Conservation (phyloP, 2,329 filamentous ascomycete genomes). For the Dactylellina cionopaga region DNA sequence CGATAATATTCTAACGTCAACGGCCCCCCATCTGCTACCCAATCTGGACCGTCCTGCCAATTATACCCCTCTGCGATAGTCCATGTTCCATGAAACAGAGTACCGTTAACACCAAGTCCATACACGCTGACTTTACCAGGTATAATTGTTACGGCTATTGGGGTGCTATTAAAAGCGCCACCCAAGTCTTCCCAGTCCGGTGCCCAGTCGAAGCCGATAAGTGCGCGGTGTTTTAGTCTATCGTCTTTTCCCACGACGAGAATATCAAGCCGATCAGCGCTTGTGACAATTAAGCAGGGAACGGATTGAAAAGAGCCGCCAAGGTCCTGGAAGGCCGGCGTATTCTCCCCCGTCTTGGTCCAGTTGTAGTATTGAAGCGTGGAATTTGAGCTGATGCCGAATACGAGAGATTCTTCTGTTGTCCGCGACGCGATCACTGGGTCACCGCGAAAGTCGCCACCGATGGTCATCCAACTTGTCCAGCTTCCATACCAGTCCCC, state of each 20-base stretch:
- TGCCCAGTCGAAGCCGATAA: constrained; percentile 4
- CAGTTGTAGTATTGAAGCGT: constrained; percentile 38
- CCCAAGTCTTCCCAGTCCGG: constrained; percentile 50
- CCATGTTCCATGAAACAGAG: constrained; percentile 43
- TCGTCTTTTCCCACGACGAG: constrained; percentile 42
- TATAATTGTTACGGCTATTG: constrained; percentile 19
- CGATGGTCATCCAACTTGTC: neutral
- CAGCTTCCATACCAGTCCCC: neutral
- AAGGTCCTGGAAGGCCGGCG: constrained; percentile 22
- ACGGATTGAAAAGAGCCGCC: constrained; percentile 33
- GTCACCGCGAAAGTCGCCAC: neutral
- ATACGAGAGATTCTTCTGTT: constrained; percentile 13
- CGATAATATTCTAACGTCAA: constrained; percentile 16
- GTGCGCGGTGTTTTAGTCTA: constrained; percentile 31
- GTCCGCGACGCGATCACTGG: neutral
- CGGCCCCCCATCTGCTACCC: constrained; percentile 25
- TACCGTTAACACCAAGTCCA: constrained; percentile 27
- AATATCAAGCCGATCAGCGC: constrained; percentile 35
- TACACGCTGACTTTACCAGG: constrained; percentile 20
- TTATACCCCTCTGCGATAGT: neutral
- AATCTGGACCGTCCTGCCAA: constrained; percentile 19
- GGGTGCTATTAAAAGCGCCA: constrained; percentile 51
- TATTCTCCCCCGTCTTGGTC: neutral
- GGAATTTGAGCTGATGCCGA: constrained; percentile 30
- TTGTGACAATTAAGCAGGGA: constrained; percentile 29